These are phyloP conservation scores for Colletotrichum sp. DNA, from an alignment of 2,329 filamentous ascomycete species.

Conservation along the genomic window DNA sequence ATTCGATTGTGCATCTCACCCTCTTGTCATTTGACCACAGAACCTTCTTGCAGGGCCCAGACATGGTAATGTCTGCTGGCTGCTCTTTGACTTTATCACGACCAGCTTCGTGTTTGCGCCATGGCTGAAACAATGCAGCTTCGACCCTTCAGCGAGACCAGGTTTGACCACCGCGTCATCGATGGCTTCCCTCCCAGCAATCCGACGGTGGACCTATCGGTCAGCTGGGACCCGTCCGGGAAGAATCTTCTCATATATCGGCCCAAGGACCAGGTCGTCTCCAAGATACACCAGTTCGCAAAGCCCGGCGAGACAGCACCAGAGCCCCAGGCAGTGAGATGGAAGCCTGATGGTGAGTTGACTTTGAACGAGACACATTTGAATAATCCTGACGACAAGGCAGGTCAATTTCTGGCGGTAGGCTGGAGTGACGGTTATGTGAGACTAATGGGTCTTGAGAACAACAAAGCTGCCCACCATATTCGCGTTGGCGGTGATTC, in stretches of 20 bases:
- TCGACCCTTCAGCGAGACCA: conserved; percentile 60
- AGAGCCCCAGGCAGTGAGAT: conserved; percentile 56
- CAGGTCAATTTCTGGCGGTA: conserved; percentile 79
- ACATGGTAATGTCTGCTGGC: neutral
- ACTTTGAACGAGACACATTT: neutral
- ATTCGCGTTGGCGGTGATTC: conserved; percentile 57
- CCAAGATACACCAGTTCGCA: conserved; percentile 53
- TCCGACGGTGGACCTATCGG: conserved; percentile 84
- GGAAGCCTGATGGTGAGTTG: conserved; percentile 71
- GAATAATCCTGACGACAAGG: neutral
- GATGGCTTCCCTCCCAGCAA: conserved; percentile 73
- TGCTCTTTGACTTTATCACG: neutral
- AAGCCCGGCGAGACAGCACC: conserved; percentile 44
- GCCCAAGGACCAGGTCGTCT: conserved; percentile 73
- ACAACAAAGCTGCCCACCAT: conserved; percentile 80
- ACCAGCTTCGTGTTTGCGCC: conserved; percentile 12
- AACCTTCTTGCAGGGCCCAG: neutral
- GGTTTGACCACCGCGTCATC: conserved; percentile 59
- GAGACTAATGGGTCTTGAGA: conserved; percentile 79
- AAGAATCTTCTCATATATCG: conserved; percentile 78
- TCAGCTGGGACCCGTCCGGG: conserved; percentile 69
- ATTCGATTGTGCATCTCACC: neutral
- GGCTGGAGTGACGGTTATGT: conserved; percentile 84
- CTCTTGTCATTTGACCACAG: neutral
- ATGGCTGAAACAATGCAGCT: conserved; percentile 40